These are phyloP conservation scores for Carallia pectinifolia DNA, from an alignment of 345 rosid species.

Conservation along the genomic window DNA sequence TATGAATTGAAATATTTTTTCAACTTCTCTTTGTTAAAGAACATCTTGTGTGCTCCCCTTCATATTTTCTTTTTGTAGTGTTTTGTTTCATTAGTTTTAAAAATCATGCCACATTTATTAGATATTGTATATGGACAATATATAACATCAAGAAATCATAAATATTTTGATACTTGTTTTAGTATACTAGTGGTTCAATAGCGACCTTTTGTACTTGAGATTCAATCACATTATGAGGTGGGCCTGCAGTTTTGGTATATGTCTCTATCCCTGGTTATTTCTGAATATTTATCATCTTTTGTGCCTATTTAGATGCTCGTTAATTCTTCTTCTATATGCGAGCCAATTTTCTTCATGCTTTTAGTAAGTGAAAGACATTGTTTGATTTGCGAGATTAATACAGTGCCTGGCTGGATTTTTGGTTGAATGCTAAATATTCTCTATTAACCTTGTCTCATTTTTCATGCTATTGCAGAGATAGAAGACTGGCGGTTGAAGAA, in stretches of 20 bases:
- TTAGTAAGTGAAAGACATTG: constrained; percentile 1
- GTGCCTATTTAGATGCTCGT: constrained; percentile 8
- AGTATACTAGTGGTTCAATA: background rate
- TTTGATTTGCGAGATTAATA: background rate
- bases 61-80: too few species aligned
- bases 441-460: too few species aligned
- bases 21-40: too few species aligned
- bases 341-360: background rate
- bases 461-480: too few species aligned
- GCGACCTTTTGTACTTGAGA: background rate
- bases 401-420: too few species aligned
- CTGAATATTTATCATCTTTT: constrained; percentile 1
- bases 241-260: constrained; percentile 1
- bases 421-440: background rate
- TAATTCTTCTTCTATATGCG: background rate
- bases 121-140: background rate
- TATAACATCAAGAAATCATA: background rate
- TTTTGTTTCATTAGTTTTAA: too few species aligned
- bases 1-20: too few species aligned
- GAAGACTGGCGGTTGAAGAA: background rate
- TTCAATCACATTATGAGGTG: background rate
- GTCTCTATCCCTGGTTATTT: background rate
- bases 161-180: constrained; percentile 7
- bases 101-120: too few species aligned
- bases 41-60: too few species aligned